phyloP scores from a whole-genome alignment of 768 basidiomycete species.

The Fibroporia radiculosa region DNA sequence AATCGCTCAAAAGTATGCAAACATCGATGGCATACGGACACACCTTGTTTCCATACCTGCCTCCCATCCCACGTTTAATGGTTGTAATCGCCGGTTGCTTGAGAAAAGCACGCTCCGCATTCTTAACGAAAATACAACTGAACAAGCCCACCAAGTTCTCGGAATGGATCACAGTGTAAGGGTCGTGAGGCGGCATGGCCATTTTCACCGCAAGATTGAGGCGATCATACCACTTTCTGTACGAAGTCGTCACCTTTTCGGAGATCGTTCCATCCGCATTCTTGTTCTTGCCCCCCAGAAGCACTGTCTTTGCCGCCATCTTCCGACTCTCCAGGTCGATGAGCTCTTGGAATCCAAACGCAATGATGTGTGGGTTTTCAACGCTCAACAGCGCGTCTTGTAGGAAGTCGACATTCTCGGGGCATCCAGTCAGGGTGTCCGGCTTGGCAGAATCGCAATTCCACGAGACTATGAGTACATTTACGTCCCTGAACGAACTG shows the following conservation, averaged over 20 bases:
- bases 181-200: slow-evolving; percentile 63
- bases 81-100: slow-evolving; percentile 70
- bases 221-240: slow-evolving; percentile 85
- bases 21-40: slow-evolving; percentile 11
- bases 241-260: slow-evolving; percentile 80
- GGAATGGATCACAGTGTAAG: slow-evolving; percentile 75
- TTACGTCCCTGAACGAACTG: slow-evolving; percentile 72
- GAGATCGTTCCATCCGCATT: slow-evolving; percentile 52
- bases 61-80: slow-evolving; percentile 88
- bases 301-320: slow-evolving; percentile 86
- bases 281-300: slow-evolving; percentile 71
- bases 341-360: slow-evolving; percentile 93
- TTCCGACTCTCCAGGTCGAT: slow-evolving; percentile 92
- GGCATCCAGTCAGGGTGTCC: slow-evolving; percentile 54
- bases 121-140: slow-evolving; percentile 68
- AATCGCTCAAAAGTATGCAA: too few species aligned
- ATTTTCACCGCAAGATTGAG: slow-evolving; percentile 64
- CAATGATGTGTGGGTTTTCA: slow-evolving; percentile 78
- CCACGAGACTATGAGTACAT: slow-evolving; percentile 80
- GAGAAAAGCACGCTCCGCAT: slow-evolving; percentile 48
- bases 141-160: slow-evolving; percentile 91
- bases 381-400: slow-evolving; percentile 65
- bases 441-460: slow-evolving; percentile 89
- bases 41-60: slow-evolving; percentile 94
- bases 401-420: slow-evolving; percentile 76